A percentile compares a stretch with the other conserved stretches of the same genome.
phyloP scores from a whole-genome alignment of 202 grass and related monocot genomes.

The Alloteropsis angusta region DNA sequence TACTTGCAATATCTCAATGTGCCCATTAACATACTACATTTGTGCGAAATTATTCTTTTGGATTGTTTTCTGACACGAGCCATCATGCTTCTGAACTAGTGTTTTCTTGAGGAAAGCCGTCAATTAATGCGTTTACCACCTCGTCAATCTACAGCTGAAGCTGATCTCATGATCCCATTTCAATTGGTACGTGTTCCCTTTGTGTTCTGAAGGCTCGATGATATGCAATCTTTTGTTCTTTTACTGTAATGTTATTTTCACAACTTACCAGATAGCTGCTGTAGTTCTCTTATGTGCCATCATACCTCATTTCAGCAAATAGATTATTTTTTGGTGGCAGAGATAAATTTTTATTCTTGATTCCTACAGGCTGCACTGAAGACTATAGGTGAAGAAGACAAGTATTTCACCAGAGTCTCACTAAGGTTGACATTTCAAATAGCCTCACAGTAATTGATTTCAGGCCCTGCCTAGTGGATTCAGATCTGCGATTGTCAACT shows the following conservation, averaged over 20 bases:
- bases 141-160: constrained; percentile 96
- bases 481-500: background rate
- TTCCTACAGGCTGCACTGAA: constrained; percentile 81
- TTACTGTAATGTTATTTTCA: background rate
- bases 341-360: constrained; percentile 19
- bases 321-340: background rate
- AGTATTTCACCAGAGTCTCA: constrained; percentile 84
- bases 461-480: background rate
- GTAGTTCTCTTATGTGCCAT: constrained; percentile 8
- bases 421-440: constrained; percentile 49
- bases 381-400: constrained; percentile 87
- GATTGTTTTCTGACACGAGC: background rate
- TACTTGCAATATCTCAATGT: background rate
- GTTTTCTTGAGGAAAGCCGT: constrained; percentile 93
- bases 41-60: background rate
- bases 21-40: background rate
- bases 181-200: constrained; percentile 57
- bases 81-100: constrained; percentile 38
- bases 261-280: background rate
- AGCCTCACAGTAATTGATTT: background rate
- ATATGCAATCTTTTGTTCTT: constrained; percentile 6
- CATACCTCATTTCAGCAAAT: constrained; percentile 5
- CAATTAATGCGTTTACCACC: constrained; percentile 89
- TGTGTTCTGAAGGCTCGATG: background rate
- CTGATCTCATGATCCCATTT: constrained; percentile 93